Evolutionary conservation across 495 filamentous ascomycete genomes (phyloP).

Genomic region (Pyrenopolyporus hunteri): DNA sequence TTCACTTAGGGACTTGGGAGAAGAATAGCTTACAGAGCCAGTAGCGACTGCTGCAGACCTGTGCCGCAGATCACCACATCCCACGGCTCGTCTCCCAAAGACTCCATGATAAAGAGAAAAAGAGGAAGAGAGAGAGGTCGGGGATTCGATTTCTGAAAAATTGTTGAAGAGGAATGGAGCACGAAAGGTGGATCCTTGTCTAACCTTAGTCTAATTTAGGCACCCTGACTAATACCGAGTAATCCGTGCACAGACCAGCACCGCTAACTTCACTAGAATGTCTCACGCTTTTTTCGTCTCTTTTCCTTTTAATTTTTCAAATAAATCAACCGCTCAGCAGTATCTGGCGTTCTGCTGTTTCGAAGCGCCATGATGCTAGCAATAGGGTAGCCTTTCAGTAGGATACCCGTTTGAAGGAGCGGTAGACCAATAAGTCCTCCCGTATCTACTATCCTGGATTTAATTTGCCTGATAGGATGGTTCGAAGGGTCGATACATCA

Average conservation of each 20-base stretch:
- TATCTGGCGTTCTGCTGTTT: conserved; percentile 44
- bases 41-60: conserved; percentile 84
- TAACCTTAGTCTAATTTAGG: neutral
- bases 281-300: neutral
- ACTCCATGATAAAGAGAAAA: conserved; percentile 68
- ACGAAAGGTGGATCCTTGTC: conserved; percentile 32
- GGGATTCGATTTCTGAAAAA: conserved; percentile 40
- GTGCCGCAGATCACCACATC: conserved; percentile 92
- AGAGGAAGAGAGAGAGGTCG: conserved; percentile 20
- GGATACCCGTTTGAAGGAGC: conserved; percentile 60
- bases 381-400: conserved; percentile 74
- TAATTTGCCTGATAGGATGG: conserved; percentile 73
- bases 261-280: neutral
- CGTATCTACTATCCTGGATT: conserved; percentile 97
- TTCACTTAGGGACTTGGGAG: conserved; percentile 1
- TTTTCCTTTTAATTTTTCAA: conserved; percentile 45
- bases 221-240: conserved; percentile 6
- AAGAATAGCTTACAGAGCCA: conserved; percentile 77
- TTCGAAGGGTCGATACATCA: conserved; percentile 68
- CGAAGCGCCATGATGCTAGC: conserved; percentile 48
- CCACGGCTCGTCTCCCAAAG: conserved; percentile 80
- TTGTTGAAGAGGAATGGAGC: conserved; percentile 44
- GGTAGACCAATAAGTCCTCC: conserved; percentile 77
- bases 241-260: conserved; percentile 15
- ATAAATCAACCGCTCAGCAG: conserved; percentile 61